Evolutionary conservation across 768 basidiomycete genomes (phyloP).

Genomic region (Chlorophyllum brunneum): DNA sequence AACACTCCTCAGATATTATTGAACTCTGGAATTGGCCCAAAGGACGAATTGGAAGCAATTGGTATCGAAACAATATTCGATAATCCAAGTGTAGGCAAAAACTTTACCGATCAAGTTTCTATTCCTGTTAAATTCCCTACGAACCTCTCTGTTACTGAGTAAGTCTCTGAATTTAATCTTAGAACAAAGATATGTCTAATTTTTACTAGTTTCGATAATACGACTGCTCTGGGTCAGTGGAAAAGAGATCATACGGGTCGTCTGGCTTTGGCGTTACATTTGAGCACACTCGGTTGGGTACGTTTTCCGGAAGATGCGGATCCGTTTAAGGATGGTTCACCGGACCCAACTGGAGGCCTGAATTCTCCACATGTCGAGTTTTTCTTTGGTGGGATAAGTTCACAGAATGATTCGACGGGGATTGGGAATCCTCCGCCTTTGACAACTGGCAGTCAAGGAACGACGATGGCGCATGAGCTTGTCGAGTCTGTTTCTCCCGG

Average conservation of each 20-base stretch:
- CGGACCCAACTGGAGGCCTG: constrained; percentile 10
- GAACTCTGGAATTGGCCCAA: constrained; percentile 20
- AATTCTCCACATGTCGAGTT: constrained; percentile 15
- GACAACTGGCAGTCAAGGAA: no score
- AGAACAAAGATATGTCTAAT: background rate
- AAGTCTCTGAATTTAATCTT: no score
- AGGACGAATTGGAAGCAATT: constrained; percentile 9
- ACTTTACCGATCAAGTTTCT: constrained; percentile 14
- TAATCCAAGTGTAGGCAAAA: no score
- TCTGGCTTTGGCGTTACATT: no score
- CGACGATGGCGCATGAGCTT: no score
- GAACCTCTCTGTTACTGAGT: background rate
- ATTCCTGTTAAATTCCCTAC: background rate
- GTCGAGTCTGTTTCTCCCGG: no score
- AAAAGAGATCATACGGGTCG: constrained; percentile 6
- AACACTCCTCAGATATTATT: constrained; percentile 20
- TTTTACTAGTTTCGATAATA: background rate
- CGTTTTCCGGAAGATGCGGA: background rate
- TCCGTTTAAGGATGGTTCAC: constrained; percentile 2
- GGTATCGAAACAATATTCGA: constrained; percentile 13
- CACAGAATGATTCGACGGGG: background rate
- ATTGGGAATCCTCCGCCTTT: background rate
- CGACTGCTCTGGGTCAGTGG: constrained; percentile 6
- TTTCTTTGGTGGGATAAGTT: background rate
- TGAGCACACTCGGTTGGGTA: background rate